Evolutionary conservation across 208 protist species (phyloP), one percentile per base, ranked within the genome.

Genomic region (Cochliopodium minus): DNA sequence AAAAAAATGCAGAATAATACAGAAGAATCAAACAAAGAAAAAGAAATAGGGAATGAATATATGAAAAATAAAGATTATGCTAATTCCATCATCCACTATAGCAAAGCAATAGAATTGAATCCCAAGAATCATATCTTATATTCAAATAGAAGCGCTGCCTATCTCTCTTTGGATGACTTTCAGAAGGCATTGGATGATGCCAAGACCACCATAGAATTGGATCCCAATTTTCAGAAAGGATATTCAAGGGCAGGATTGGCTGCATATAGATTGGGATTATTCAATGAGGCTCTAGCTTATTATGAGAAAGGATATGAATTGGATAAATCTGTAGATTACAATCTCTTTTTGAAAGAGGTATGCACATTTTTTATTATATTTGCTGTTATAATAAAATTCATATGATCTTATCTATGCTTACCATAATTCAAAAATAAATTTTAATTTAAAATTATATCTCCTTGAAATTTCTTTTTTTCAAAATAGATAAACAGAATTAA

Each of bases 121-220:
- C 61, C 57, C n/a, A 61, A 64, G 23, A 91, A 94, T 64, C 84
- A 92, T 56, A 81, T 92, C 22, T 64, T 91, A 17, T 94, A 79
- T 70, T 89, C 81, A 61, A 94, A 94, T 69, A 81, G 88, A 39
- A 88, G 82, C 39, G 88, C 83, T 15, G 85, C 76, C 50, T 83
- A 80, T 65, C 74, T 77, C 22, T 65, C 81, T 28, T 71, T 90
- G 38, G 65, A 82, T 34, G 67, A 90, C 43, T 92, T 86, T 65
- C 73, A 84, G 59, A 67, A 85, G 20, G 88, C 88, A 7, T 68
- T 92, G 2, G 69, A 81, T 23, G 88, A 94, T 61, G 86, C 86
- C 9, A 79, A 91, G 53, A 85, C 87, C 62, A 84, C 79, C 61
- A 77, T 92, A 29, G 67, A 73, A n/a, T 46, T 90, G 28, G 88